Evolutionary conservation across 1,284 basidiomycete species (phyloP).

Genomic region (Malassezia caprae): DNA sequence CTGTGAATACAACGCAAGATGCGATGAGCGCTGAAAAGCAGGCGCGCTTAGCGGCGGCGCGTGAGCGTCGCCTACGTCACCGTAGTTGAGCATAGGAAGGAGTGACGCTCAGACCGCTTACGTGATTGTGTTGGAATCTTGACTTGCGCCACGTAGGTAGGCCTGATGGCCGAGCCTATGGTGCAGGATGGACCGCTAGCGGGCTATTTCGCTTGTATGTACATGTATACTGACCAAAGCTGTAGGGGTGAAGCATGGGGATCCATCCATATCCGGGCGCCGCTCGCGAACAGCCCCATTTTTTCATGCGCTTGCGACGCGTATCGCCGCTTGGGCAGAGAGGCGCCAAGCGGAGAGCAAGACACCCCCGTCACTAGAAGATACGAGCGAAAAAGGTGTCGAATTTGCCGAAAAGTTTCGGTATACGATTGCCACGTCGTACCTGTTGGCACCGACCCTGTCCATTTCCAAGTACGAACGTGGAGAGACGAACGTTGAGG

Average conservation of each 20-base stretch:
- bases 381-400: not conserved
- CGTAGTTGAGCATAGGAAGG: not conserved
- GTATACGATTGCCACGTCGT: constrained; percentile 40
- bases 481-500: not conserved
- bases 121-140: not conserved
- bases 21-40: constrained; percentile 10
- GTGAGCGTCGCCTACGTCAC: constrained; percentile 16
- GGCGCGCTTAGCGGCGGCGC: constrained; percentile 11
- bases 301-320: not conserved
- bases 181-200: constrained; percentile 27
- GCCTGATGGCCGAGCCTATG: constrained; percentile 26
- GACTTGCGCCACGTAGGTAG: not conserved
- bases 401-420: constrained; percentile 41
- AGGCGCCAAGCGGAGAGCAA: not conserved
- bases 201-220: constrained; percentile 19
- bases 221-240: not conserved
- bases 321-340: not conserved
- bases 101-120: not conserved
- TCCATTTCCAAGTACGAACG: constrained; percentile 42
- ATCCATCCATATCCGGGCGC: not conserved
- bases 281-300: not conserved
- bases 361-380: not conserved
- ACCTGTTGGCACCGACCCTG: constrained; percentile 36
- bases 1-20: not conserved
- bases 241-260: not conserved